phyloP scores from a whole-genome alignment of 73 alveolate species.

The Paramecium pentaurelia region DNA sequence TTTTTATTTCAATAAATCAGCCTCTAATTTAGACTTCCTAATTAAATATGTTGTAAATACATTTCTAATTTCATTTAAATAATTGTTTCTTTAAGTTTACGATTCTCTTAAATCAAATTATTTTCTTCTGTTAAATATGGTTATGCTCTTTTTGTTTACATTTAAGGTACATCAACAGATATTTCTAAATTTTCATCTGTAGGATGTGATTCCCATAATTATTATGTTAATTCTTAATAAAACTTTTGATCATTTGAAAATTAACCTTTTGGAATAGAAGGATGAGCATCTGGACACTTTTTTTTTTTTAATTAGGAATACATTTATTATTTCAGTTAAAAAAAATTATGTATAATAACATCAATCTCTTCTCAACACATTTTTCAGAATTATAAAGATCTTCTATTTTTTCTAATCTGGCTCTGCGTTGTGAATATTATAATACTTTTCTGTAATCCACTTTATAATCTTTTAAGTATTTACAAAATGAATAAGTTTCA shows the following conservation, averaged over 20 bases:
- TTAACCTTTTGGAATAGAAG: not conserved
- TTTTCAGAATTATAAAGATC: not conserved
- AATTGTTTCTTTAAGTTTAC: not conserved
- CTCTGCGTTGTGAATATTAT: not conserved
- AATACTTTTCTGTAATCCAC: not conserved
- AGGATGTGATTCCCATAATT: slow-evolving; percentile 38
- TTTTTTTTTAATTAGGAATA: not conserved
- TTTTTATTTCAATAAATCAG: not conserved
- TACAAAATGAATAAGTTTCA: not conserved
- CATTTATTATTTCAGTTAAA: not conserved
- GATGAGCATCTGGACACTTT: slow-evolving; percentile 1
- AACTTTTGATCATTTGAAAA: slow-evolving; percentile 32
- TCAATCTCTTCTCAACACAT: not conserved
- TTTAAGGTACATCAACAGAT: not conserved
- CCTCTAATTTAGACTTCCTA: slow-evolving; percentile 45
- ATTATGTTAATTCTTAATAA: not conserved
- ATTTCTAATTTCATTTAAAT: slow-evolving; percentile 34
- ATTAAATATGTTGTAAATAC: not conserved
- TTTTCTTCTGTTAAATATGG: slow-evolving; percentile 15
- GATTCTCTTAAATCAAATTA: not conserved
- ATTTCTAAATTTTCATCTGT: slow-evolving; percentile 13
- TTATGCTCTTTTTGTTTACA: slow-evolving; percentile 8
- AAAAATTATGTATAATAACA: not conserved
- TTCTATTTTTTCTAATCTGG: not conserved
- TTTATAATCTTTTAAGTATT: not conserved